Base-by-base conservation (phyloP, 2,329 filamentous ascomycete genomes). In the Ascochyta pisi region DNA sequence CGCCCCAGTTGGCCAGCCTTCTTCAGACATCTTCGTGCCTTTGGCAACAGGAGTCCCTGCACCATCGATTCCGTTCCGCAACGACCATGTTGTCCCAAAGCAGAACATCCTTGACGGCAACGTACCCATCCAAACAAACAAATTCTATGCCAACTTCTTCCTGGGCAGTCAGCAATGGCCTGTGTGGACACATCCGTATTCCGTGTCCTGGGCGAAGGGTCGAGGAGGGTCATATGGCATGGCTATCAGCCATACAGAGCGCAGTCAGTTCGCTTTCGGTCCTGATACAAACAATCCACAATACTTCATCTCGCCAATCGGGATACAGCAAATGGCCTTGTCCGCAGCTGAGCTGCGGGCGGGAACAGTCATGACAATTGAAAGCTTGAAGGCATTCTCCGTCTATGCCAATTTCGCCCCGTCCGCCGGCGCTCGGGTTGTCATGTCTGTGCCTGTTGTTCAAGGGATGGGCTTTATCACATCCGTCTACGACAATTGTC, bases 391-490 rank as follows among this genome's bases (percentile, higher is more conserved):
- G 53, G 82, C 79, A 6, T 86, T 87, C 69, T 87, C 85, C 0
- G 83, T 81, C 3, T 86, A 91, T 63, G 86, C 91, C 37, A 89
- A 90, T 43, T 79, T 98, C 29, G 84, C 81, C 47, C 81, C 84
- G 3, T 79, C 81, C 29, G 69, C 75, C 23, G 79, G 79, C 9
- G 82, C 84, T 6, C 71, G 79, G 0, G 83, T 88, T 1, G 78
- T 85, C 0, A 83, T 98, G 40, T 88, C 86, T 0, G 90, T 96
- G 60, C 92, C 93, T 0, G 72, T 96, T 8, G 87, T 96, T 0
- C 94, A 98, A 71, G 95, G 95, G 16, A 95, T 96, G 86, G 90
- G 87, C 0, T 95, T 92, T 65, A 82, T 96, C 19, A 97, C 93
- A 3, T 92, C 83, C 0, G 74, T 91, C 26, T 98, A 94, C 76